Evolutionary conservation across 2,329 filamentous ascomycete species (phyloP).

Genomic region (Alternaria alternata): DNA sequence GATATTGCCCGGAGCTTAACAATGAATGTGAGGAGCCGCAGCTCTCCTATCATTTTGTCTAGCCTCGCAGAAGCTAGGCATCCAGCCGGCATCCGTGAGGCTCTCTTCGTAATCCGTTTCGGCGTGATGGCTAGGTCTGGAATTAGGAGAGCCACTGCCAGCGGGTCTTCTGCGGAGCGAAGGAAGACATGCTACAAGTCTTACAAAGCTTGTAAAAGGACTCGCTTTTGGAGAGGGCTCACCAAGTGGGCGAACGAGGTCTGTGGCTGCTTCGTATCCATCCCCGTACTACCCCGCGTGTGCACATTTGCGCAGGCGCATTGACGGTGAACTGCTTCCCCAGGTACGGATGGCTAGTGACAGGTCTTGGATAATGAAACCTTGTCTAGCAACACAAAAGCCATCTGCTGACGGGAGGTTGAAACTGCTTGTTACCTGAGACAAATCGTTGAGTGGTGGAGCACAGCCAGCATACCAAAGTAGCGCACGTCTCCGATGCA

Average conservation of each 20-base stretch:
- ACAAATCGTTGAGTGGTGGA: slow-evolving; percentile 40
- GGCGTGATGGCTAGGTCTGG: slow-evolving; percentile 8
- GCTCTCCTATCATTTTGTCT: slow-evolving; percentile 16
- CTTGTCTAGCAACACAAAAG: slow-evolving; percentile 28
- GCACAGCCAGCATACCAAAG: slow-evolving; percentile 33
- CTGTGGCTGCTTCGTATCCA: slow-evolving; percentile 18
- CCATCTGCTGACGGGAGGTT: slow-evolving; percentile 36
- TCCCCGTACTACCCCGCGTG: slow-evolving; percentile 32
- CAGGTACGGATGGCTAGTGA: slow-evolving; percentile 29
- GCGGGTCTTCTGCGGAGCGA: slow-evolving; percentile 6
- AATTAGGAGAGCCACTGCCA: not conserved
- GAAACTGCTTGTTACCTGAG: slow-evolving; percentile 38
- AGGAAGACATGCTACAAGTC: not conserved
- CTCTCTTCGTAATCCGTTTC: slow-evolving; percentile 20
- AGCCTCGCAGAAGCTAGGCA: slow-evolving; percentile 15
- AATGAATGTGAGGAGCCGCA: slow-evolving; percentile 8
- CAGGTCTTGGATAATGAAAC: slow-evolving; percentile 17
- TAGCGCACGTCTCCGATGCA: slow-evolving; percentile 43
- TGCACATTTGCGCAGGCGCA: slow-evolving; percentile 18
- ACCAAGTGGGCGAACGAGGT: slow-evolving; percentile 8
- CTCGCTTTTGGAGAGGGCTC: not conserved
- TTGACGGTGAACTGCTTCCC: slow-evolving; percentile 20
- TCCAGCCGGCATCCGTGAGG: slow-evolving; percentile 30
- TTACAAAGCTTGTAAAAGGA: not conserved
- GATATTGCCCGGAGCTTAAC: slow-evolving; percentile 1